Percentiles rank a stretch among this genome's conserved stretches.
phyloP scores from a whole-genome alignment of 257 asterid genomes.

The Henckelia pumila region DNA sequence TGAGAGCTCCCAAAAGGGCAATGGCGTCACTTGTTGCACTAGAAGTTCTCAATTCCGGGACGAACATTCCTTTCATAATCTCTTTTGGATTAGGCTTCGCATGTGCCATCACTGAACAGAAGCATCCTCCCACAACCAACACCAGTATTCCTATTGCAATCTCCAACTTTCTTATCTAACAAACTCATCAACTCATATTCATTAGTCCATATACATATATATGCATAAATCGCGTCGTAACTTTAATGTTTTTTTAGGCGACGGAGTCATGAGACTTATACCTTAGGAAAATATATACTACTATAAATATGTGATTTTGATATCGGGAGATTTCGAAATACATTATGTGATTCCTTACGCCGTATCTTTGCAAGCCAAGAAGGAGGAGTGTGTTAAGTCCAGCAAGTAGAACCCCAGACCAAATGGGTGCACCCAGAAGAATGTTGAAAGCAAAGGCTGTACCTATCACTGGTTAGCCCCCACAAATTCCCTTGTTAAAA shows the following conservation, averaged over 20 bases:
- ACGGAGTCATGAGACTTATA: no score
- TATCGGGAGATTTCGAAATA: no score
- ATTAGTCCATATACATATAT: no score
- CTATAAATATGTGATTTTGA: no score
- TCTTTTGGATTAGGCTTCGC: slow-evolving; percentile 21
- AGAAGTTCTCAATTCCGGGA: slow-evolving; percentile 19
- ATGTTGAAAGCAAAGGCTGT: slow-evolving; percentile 30
- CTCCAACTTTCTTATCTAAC: slow-evolving; percentile 27
- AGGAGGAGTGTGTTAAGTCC: slow-evolving; percentile 32
- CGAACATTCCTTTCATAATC: slow-evolving; percentile 28
- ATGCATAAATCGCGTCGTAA: no score
- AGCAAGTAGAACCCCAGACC: slow-evolving; percentile 27
- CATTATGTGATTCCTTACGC: slow-evolving; percentile 8
- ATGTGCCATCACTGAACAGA: slow-evolving; percentile 19
- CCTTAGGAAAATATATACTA: no score
- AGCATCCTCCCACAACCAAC: slow-evolving; percentile 25
- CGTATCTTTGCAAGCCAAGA: slow-evolving; percentile 22
- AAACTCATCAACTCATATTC: background rate
- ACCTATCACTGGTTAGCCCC: slow-evolving; percentile 21
- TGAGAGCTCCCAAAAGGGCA: slow-evolving; percentile 30
- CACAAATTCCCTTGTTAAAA: no score
- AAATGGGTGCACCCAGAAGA: slow-evolving; percentile 23
- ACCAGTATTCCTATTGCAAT: slow-evolving; percentile 25
- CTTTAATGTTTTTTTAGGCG: no score
- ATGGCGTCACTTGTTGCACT: slow-evolving; percentile 28